phyloP scores from a whole-genome alignment of 345 rosid genomes.

The Erucastrum elatum region DNA sequence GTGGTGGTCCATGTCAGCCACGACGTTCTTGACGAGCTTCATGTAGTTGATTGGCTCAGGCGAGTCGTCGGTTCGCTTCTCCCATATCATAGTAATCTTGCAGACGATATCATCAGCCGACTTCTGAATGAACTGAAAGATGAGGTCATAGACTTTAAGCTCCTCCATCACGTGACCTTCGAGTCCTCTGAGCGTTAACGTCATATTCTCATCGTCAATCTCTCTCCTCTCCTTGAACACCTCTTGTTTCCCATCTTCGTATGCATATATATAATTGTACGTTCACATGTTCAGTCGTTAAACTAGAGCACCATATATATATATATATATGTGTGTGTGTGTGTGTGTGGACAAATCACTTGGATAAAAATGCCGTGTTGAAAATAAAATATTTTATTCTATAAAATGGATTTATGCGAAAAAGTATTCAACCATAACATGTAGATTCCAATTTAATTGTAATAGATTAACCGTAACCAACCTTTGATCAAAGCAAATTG shows the following conservation, averaged over 20 bases:
- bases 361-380: no score
- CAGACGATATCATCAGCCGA: slow-evolving; percentile 27
- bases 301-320: no score
- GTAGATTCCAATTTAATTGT: no score
- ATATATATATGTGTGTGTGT: no score
- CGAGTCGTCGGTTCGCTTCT: slow-evolving; percentile 33
- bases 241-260: slow-evolving; percentile 36
- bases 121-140: slow-evolving; percentile 34
- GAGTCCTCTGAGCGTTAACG: slow-evolving; percentile 30
- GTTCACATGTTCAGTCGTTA: no score
- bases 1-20: slow-evolving; percentile 37
- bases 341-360: no score
- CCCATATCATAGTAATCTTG: slow-evolving; percentile 41
- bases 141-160: slow-evolving; percentile 36
- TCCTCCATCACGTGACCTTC: slow-evolving; percentile 38
- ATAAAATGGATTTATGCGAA: no score
- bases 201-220: slow-evolving; percentile 33
- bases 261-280: neutral
- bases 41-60: slow-evolving; percentile 41
- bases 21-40: slow-evolving; percentile 33
- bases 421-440: no score
- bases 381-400: no score
- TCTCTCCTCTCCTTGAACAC: slow-evolving; percentile 41
- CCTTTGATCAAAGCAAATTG: no score
- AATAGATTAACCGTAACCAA: no score